A percentile compares a stretch with the other conserved stretches of the same genome.
Conservation (phyloP, 805 yeast species). For the Wickerhamomyces bisporus region DNA sequence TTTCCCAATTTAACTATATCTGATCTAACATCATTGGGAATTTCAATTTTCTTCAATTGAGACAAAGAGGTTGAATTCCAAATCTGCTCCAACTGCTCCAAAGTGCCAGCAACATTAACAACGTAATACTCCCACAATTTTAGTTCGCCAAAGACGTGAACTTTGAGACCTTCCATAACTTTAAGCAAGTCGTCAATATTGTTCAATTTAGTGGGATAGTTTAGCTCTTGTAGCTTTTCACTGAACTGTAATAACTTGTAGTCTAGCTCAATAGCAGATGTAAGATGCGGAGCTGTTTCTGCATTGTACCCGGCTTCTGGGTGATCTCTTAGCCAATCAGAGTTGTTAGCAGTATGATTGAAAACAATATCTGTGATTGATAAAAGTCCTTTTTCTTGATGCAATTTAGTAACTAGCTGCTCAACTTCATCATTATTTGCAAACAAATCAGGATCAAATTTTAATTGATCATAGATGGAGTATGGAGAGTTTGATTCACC, state of each 20-base stretch:
- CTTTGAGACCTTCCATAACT: constrained; percentile 63
- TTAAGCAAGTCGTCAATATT: constrained; percentile 48
- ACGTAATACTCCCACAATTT: constrained; percentile 89
- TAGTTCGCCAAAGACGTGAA: constrained; percentile 59
- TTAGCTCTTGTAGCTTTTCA: constrained; percentile 44
- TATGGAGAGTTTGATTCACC: constrained; percentile 93
- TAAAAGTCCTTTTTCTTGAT: constrained; percentile 53
- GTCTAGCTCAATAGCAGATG: constrained; percentile 82
- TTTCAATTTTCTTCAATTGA: constrained; percentile 28
- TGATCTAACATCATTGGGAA: constrained; percentile 40
- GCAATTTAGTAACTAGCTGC: constrained; percentile 43
- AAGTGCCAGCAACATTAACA: constrained; percentile 45
- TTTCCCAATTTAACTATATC: constrained; percentile 41
- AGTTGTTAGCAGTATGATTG: constrained; percentile 92
- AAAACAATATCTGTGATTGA: constrained; percentile 89
- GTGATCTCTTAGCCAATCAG: constrained; percentile 76
- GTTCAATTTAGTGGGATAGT: constrained; percentile 55
- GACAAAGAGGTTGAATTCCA: constrained; percentile 26
- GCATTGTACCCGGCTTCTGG: constrained; percentile 90
- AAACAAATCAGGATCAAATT: constrained; percentile 66
- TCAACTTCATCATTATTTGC: constrained; percentile 49
- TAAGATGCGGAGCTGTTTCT: constrained; percentile 85
- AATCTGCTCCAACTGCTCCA: constrained; percentile 32
- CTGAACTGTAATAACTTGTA: constrained; percentile 63
- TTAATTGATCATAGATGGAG: constrained; percentile 81